Evolutionary conservation across 768 basidiomycete species (phyloP), one percentile per base, ranked within the genome.

Genomic region (Lactarius sp.): DNA sequence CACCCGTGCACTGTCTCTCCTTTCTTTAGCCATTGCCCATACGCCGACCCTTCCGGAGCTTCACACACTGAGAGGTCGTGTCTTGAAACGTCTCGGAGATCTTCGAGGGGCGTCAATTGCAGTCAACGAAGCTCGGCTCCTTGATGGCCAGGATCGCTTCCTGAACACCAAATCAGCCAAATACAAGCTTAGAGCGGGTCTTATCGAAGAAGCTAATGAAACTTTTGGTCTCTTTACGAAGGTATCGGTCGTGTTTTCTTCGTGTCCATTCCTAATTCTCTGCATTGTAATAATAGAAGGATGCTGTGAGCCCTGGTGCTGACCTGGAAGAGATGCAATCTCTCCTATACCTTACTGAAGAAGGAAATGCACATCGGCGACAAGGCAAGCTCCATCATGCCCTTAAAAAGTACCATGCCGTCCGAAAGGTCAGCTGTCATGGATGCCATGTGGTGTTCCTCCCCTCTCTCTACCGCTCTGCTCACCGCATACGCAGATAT

Each of bases 321-420:
- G 97, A 99, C 74, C 77, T 98, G 39, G 87, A 94, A 68, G 96
- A 98, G 64, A 94, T 99, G 92, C 97, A 99, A 73, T 94, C 92
- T 31, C 73, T 95, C 52, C 83, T 94, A 69, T 97, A 90, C 75
- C 77, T 98, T 27, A 74, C 81, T 18, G 94, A 97, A 74, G 86
- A 92, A 69, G 97, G 84, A 0, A 83, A 89, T 62, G 81, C 88
- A 1, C 84, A 91, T 58, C 75, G 79, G 59, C 82, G 82, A 4
- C 77, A 79, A 57, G 87, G 88, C 1, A 86, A 85, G 69, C 76
- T 86, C 27, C 85, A 85, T 37, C 77, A 90, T 66, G 94, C 97
- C 6, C 77, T 98, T 70, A 97, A 97, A 77, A 84, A 85, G 71
- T 98, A 90, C 70, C 81, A 84, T 61, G 81, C 85, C 34, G 78